phyloP scores from a whole-genome alignment of 1,139 yeast species.

The Debaryomyces sp. region DNA sequence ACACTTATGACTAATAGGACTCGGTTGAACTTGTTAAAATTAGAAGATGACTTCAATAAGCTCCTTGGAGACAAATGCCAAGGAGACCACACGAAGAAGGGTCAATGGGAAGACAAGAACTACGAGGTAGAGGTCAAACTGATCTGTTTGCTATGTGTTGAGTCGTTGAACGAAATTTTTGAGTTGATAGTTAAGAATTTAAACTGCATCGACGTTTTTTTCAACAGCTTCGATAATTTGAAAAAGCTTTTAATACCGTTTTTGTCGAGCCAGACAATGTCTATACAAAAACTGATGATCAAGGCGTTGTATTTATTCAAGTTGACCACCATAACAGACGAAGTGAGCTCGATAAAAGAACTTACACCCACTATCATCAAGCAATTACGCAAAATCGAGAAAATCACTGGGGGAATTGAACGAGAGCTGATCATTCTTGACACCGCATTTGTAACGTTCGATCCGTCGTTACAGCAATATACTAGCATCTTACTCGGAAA shows the following conservation, averaged over 20 bases:
- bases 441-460: conserved; percentile 35
- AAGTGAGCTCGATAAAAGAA: conserved; percentile 21
- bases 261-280: conserved; percentile 33
- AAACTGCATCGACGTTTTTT: conserved; percentile 38
- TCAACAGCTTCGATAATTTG: conserved; percentile 40
- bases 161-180: conserved; percentile 25
- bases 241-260: conserved; percentile 42
- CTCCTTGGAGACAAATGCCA: conserved; percentile 26
- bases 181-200: conserved; percentile 26
- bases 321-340: conserved; percentile 34
- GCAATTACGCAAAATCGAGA: conserved; percentile 39
- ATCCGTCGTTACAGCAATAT: conserved; percentile 40
- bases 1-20: conserved; percentile 35
- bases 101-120: conserved; percentile 31
- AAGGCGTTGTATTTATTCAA: conserved; percentile 29
- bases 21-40: conserved; percentile 23
- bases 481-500: conserved; percentile 43
- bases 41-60: conserved; percentile 38
- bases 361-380: conserved; percentile 26
- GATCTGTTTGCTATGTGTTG: conserved; percentile 23
- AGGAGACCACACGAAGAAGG: conserved; percentile 10
- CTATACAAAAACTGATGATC: conserved; percentile 27
- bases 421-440: conserved; percentile 33
- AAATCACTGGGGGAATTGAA: conserved; percentile 42
- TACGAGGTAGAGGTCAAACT: conserved; percentile 31